A percentile compares a stretch with the other conserved stretches of the same genome.
These are phyloP conservation scores for Hypoxylon crocopeplum DNA, from an alignment of 495 filamentous ascomycete genomes.

Conservation along the genomic window DNA sequence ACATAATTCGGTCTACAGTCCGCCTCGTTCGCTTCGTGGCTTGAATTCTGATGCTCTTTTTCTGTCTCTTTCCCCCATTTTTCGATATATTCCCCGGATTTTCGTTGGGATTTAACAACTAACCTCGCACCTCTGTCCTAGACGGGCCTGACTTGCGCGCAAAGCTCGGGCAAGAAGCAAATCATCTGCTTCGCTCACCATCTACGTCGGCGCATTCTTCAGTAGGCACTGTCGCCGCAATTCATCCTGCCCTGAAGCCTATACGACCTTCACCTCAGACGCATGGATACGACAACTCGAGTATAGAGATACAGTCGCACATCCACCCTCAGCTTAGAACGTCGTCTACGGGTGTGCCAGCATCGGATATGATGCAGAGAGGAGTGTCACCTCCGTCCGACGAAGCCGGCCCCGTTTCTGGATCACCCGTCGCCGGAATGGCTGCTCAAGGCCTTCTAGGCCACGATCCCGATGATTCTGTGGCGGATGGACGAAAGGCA, in stretches of 20 bases:
- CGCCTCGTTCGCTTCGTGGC: constrained; percentile 30
- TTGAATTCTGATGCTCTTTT: constrained; percentile 21
- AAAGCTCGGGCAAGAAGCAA: constrained; percentile 22
- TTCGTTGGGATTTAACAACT: constrained; percentile 8
- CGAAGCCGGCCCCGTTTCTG: constrained; percentile 40
- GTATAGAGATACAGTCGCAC: constrained; percentile 32
- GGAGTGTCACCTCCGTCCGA: constrained; percentile 40
- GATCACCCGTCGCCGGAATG: constrained; percentile 38
- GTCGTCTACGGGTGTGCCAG: constrained; percentile 17
- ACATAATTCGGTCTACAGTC: constrained; percentile 36
- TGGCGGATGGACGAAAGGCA: constrained; percentile 52
- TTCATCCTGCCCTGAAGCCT: constrained; percentile 22
- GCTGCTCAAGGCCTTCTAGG: constrained; percentile 40
- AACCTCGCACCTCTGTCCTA: constrained; percentile 14
- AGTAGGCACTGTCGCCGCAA: constrained; percentile 5
- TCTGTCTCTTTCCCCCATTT: constrained; percentile 10
- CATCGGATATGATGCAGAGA: constrained; percentile 45
- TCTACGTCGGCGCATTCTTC: constrained; percentile 17
- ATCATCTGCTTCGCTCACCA: constrained; percentile 14
- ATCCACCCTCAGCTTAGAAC: constrained; percentile 38
- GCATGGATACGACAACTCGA: constrained; percentile 32
- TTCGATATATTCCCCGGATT: constrained; percentile 13
- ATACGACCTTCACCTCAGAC: constrained; percentile 29
- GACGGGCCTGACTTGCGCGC: constrained; percentile 29
- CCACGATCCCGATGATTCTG: constrained; percentile 38